A percentile compares a stretch with the other conserved stretches of the same genome.
Conservation (phyloP, 1,284 basidiomycete species). For the Phylloporus sp. region DNA sequence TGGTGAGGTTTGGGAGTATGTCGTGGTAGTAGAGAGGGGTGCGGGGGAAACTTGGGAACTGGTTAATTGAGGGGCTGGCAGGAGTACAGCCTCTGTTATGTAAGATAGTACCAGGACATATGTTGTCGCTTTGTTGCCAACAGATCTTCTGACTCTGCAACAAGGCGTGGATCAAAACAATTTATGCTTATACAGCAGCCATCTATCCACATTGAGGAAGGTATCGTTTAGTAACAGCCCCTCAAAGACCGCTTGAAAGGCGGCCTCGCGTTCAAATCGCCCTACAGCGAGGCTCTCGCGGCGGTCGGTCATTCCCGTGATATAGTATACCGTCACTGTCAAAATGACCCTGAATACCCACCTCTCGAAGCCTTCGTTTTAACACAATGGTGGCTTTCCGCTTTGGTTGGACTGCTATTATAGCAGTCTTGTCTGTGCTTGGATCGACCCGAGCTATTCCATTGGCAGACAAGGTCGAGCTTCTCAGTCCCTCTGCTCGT, state of each 20-base stretch:
- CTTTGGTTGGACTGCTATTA: constrained; percentile 11
- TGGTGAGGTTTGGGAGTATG: background rate
- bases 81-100: too few species aligned
- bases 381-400: constrained; percentile 31
- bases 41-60: background rate
- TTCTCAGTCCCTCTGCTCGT: constrained; percentile 41
- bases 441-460: constrained; percentile 24
- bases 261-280: background rate
- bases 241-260: background rate
- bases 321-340: background rate
- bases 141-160: too few species aligned
- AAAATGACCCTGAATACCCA: background rate
- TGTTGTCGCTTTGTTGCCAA: too few species aligned
- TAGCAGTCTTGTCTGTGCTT: constrained; percentile 22
- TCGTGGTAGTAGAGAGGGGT: background rate
- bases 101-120: background rate
- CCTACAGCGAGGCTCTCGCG: too few species aligned
- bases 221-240: too few species aligned
- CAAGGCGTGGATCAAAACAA: background rate
- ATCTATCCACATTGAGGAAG: background rate
- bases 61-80: too few species aligned
- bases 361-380: constrained; percentile 5
- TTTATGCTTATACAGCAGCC: background rate
- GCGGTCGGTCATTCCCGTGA: background rate
- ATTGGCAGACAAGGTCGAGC: constrained; percentile 27